Conservation (phyloP, 2,329 filamentous ascomycete genomes). For the Diaporthe velutina region DNA sequence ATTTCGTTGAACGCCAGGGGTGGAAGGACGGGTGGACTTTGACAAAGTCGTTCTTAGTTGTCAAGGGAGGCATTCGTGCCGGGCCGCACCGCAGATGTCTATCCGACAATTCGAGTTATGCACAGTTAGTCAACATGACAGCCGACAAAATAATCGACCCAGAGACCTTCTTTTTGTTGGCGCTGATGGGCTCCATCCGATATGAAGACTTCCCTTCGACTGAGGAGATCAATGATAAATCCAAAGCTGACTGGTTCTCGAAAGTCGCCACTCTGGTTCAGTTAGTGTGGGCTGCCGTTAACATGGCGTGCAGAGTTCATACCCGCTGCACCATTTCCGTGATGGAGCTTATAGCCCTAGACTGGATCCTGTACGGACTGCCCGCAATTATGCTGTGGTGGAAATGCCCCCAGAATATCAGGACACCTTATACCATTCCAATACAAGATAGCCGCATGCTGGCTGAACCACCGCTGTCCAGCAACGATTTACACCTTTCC, state of each 20-base stretch:
- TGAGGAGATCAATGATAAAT: neutral
- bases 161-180: neutral
- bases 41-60: neutral
- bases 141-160: neutral
- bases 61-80: neutral
- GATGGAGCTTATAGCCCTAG: neutral
- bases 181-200: neutral
- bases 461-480: no score
- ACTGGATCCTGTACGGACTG: neutral
- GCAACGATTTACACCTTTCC: no score
- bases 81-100: no score
- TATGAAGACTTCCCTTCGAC: neutral
- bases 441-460: no score
- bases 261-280: fast-evolving
- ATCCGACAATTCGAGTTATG: neutral
- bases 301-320: neutral
- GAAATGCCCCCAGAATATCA: neutral
- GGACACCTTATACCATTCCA: neutral
- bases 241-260: neutral
- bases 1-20: no score
- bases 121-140: no score
- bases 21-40: neutral
- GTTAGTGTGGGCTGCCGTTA: neutral
- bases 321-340: neutral
- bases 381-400: neutral